These are phyloP conservation scores for Populus hybrid DNA, from an alignment of 441 rosid species.

Conservation along the genomic window DNA sequence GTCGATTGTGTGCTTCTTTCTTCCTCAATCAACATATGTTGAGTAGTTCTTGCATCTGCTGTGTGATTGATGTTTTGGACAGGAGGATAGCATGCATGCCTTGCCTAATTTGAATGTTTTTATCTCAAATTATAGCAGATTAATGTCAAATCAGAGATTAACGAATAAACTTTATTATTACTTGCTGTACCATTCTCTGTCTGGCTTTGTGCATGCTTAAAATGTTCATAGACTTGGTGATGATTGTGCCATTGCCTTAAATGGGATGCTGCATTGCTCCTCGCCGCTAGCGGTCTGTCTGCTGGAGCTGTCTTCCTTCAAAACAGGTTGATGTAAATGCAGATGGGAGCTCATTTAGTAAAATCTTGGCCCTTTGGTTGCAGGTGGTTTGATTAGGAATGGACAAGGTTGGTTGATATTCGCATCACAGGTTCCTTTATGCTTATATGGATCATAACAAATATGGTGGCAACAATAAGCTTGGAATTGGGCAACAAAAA, in stretches of 20 bases:
- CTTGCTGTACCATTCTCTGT: too few relatives aligned
- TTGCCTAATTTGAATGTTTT: too few relatives aligned
- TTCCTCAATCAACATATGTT: too few relatives aligned
- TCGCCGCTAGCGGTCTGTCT: not conserved
- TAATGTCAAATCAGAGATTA: too few relatives aligned
- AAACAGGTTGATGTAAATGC: not conserved
- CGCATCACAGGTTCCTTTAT: not conserved
- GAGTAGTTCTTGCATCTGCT: too few relatives aligned
- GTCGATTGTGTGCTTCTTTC: too few relatives aligned
- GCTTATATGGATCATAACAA: not conserved
- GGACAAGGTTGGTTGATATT: not conserved
- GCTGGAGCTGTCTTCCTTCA: not conserved
- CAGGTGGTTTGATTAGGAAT: not conserved
- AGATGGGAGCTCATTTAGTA: not conserved
- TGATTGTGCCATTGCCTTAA: not conserved
- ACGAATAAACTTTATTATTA: too few relatives aligned
- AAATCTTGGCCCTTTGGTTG: not conserved
- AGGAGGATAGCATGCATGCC: too few relatives aligned
- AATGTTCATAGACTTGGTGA: too few relatives aligned
- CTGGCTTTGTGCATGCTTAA: too few relatives aligned
- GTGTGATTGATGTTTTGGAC: too few relatives aligned
- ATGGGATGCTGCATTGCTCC: not conserved
- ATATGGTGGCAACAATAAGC: not conserved
- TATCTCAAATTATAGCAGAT: too few relatives aligned
- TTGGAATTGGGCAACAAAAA: not conserved